A percentile compares a stretch with the other conserved stretches of the same genome.
Evolutionary conservation across 192 early-diverging fungal genomes (phyloP).

Genomic region (Coemansia sp.): DNA sequence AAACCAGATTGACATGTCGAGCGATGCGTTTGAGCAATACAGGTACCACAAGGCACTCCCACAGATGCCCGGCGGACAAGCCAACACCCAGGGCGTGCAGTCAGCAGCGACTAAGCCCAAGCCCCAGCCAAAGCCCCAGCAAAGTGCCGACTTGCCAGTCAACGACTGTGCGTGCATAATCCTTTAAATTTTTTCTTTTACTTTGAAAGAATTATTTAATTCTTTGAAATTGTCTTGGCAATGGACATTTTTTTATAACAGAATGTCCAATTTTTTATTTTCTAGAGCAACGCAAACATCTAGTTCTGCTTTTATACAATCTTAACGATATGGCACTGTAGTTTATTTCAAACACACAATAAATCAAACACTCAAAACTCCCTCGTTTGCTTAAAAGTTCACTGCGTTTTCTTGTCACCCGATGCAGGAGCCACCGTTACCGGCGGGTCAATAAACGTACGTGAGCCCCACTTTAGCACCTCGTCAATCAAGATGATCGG

Average conservation of each 20-base stretch:
- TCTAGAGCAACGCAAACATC: too few species aligned
- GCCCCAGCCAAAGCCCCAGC: neutral
- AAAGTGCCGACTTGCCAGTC: neutral
- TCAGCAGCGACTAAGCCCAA: neutral
- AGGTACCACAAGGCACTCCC: neutral
- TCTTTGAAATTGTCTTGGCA: neutral
- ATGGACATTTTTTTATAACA: neutral
- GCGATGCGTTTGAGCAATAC: neutral
- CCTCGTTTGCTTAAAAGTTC: slow-evolving; percentile 6
- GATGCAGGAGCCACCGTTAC: neutral
- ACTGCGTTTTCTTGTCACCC: slow-evolving; percentile 20
- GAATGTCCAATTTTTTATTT: too few species aligned
- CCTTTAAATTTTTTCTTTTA: neutral
- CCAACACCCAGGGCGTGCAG: neutral
- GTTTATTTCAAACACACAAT: neutral
- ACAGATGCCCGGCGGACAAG: neutral
- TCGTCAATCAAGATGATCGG: slow-evolving; percentile 96
- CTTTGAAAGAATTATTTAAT: neutral
- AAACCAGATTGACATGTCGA: neutral
- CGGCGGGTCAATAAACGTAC: slow-evolving; percentile 53
- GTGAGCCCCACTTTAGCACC: slow-evolving; percentile 74
- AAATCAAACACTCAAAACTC: neutral
- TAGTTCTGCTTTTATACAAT: too few species aligned
- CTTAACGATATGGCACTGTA: too few species aligned
- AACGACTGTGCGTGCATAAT: slow-evolving; percentile 4